Evolutionary conservation across 768 basidiomycete species (phyloP).

Genomic region (Mycena metata): DNA sequence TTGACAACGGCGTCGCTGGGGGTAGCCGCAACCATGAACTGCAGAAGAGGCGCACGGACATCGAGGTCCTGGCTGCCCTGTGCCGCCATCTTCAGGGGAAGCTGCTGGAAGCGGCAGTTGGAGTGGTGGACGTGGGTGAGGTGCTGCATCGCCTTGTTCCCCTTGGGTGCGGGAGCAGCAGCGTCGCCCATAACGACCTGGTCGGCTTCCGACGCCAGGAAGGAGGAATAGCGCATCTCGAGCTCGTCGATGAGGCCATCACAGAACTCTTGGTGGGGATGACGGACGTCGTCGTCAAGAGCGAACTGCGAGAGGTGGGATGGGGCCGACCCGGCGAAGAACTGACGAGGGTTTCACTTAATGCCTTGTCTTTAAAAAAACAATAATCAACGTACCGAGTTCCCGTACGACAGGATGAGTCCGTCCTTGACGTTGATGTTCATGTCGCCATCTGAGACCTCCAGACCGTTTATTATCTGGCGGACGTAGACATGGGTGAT

Average conservation of each 20-base stretch:
- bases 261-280: slow-evolving; percentile 70
- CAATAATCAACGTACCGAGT: slow-evolving; percentile 71
- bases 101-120: slow-evolving; percentile 68
- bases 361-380: neutral
- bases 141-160: slow-evolving; percentile 42
- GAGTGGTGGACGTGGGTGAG: slow-evolving; percentile 64
- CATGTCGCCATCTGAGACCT: slow-evolving; percentile 92
- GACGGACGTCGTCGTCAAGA: slow-evolving; percentile 50
- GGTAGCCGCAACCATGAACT: slow-evolving; percentile 85
- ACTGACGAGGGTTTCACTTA: slow-evolving; percentile 57
- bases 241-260: slow-evolving; percentile 56
- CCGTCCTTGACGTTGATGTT: slow-evolving; percentile 94
- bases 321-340: slow-evolving; percentile 77
- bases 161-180: slow-evolving; percentile 13
- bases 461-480: slow-evolving; percentile 87
- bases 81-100: slow-evolving; percentile 54
- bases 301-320: slow-evolving; percentile 46
- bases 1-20: slow-evolving; percentile 62
- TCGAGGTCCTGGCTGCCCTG: slow-evolving; percentile 49
- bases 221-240: slow-evolving; percentile 44
- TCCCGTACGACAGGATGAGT: slow-evolving; percentile 86
- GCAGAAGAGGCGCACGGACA: slow-evolving; percentile 71
- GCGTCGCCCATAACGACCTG: slow-evolving; percentile 53
- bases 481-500: slow-evolving; percentile 91
- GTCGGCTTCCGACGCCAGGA: slow-evolving; percentile 46